Evolutionary conservation across 2,329 filamentous ascomycete species (phyloP).

Genomic region (Monosporascus sp.): DNA sequence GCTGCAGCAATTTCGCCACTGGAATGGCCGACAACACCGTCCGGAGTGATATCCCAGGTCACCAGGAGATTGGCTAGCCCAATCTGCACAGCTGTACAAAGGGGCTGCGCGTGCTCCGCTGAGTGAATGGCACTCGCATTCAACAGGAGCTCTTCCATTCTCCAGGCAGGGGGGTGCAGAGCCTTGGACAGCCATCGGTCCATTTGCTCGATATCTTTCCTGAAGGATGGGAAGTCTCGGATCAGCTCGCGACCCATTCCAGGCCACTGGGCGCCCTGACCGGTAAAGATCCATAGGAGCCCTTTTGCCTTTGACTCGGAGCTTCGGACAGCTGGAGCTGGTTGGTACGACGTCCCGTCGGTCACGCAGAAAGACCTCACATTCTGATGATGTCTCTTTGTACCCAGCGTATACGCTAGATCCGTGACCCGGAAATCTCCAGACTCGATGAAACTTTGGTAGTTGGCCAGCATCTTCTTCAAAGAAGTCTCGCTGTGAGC

Average conservation of each 20-base stretch:
- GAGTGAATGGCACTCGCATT: not conserved
- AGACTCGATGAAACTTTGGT: too few species aligned
- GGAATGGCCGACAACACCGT: constrained; percentile 18
- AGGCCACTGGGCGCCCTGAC: constrained; percentile 19
- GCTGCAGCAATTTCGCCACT: constrained; percentile 42
- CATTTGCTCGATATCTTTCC: not conserved
- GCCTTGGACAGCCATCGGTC: not conserved
- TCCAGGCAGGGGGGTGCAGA: not conserved
- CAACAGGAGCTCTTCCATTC: not conserved
- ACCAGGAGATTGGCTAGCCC: constrained; percentile 11
- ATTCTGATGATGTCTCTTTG: too few species aligned
- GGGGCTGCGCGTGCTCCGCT: constrained; percentile 15
- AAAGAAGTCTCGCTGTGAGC: too few species aligned
- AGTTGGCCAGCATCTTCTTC: too few species aligned
- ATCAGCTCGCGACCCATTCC: constrained; percentile 15
- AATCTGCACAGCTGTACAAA: constrained; percentile 20
- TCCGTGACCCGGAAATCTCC: too few species aligned
- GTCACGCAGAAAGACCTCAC: constrained; percentile 8
- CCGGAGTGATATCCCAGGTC: constrained; percentile 6
- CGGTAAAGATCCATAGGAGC: constrained; percentile 16
- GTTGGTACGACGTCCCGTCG: not conserved
- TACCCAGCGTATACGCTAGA: too few species aligned
- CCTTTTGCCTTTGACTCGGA: not conserved
- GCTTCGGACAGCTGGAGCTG: too few species aligned
- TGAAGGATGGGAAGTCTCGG: not conserved